A percentile compares a stretch with the other conserved stretches of the same genome.
Evolutionary conservation across 1,139 yeast species (phyloP).

Genomic region (Sugiyamaella xylanicola): DNA sequence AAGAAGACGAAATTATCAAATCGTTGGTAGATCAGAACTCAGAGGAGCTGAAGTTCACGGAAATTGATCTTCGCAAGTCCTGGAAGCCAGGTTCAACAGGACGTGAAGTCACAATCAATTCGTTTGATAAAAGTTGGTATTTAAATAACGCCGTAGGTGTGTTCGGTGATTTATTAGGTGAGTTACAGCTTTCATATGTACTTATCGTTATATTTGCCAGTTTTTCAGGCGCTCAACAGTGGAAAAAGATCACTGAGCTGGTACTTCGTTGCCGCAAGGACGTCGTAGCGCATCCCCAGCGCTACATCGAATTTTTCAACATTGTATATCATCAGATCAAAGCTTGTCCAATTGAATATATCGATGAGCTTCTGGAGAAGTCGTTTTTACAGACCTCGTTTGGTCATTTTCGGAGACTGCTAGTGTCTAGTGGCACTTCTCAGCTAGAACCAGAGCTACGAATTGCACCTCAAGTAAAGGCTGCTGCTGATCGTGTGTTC

Average conservation of each 20-base stretch:
- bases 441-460: conserved; percentile 16
- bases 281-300: conserved; percentile 23
- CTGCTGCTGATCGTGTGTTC: conserved; percentile 20
- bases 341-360: conserved; percentile 46
- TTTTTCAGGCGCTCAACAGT: conserved; percentile 50
- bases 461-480: conserved; percentile 20
- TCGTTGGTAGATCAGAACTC: conserved; percentile 41
- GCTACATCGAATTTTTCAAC: conserved; percentile 37
- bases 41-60: conserved; percentile 41
- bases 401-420: conserved; percentile 25
- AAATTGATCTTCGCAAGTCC: conserved; percentile 43
- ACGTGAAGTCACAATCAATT: conserved; percentile 44
- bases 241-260: conserved; percentile 47
- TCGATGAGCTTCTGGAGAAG: conserved; percentile 41
- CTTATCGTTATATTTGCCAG: conserved; percentile 48
- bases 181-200: conserved; percentile 47
- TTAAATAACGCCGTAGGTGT: conserved; percentile 37
- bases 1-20: conserved; percentile 39
- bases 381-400: conserved; percentile 28
- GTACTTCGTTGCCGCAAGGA: conserved; percentile 38
- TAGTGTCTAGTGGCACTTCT: conserved; percentile 6
- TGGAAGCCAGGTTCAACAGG: conserved; percentile 43
- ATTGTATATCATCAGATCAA: conserved; percentile 40
- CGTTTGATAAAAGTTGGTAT: conserved; percentile 51
- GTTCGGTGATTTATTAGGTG: conserved; percentile 42